Base-by-base conservation (phyloP, 805 yeast species). In the Brettanomyces bruxellensis region DNA sequence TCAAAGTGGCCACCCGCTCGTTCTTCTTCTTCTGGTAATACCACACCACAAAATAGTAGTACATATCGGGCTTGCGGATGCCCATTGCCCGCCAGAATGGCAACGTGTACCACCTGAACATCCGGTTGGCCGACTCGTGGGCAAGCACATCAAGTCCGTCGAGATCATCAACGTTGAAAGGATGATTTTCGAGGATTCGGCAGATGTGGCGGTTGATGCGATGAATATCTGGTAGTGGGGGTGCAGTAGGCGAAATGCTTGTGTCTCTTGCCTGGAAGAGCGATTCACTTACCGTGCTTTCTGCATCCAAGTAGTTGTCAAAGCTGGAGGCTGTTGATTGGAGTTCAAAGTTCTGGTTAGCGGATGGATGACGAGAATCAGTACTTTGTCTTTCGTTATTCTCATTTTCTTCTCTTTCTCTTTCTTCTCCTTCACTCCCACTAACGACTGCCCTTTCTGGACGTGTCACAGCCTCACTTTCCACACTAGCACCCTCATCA, bases 21-120 rank as follows among this genome's bases (percentile, higher is more conserved):
- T 34, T 38, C 57, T 18, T 37, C 68, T 55, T 32, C 34, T 52
- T 52, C 41, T 59, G 60, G 51, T 68, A 69, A 40, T 56, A 54
- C 39, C 48, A 47, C 38, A 73, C 61, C 30, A 79, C 78, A 13
- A 75, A 77, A 66, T 78, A 73, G 57, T 76, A 67, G 55, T 69
- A 71, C 45, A 81, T 53, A 49, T 81, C 79, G 7, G 58, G 52
- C 43, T 56, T 66, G 3, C 71, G 54, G 34, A 81, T 68, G 1
- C 85, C 83, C 81, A 81, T 76, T 4, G 76, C 25, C 37, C 58
- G 59, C 83, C 85, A 81, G 57, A 76, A 76, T 0, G 73, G 28
- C 13, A 49, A 53, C 54, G 59, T 65, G 25, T 47, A 38, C 55
- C 64, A 60, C 23, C 44, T 49, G 42, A 46, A 55, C 49, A 44